Base-by-base conservation (phyloP, 805 yeast species). In the Sugiyamaella marilandica region DNA sequence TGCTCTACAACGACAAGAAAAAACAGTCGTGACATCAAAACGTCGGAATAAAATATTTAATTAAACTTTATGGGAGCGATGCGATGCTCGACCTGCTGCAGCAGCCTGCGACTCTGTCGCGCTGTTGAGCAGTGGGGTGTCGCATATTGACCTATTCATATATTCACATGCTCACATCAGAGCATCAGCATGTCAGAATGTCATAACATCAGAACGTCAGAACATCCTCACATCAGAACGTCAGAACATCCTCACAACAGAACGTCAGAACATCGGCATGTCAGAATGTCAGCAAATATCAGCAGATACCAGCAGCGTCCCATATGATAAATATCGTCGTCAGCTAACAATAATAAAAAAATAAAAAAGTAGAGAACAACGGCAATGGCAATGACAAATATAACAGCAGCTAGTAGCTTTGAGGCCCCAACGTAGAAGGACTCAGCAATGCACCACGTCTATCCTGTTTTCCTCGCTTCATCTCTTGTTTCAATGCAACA, bases 391-490 rank as follows among this genome's bases (percentile, higher is more conserved):
- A 11, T 26, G 18, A 29, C 18, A 44, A 29, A 13, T 11, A 26
- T n/a, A 44, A 29, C 18, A 29, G 33, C 45, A 41, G 32, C 9
- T 52, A 57, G 19, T 45, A 51, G 26, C 55, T 50, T 32, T 57
- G 60, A 2, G 55, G 58, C 9, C 58, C 55, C 5, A 50, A 49
- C 7, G 19, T 21, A 16, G 53, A 33, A 13, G 50, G 56, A 21
- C 50, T 47, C 48, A 57, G 10, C 34, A 57, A 29, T 13, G 54
- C 58, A 32, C 54, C 53, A 60, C 86, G 80, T 59, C 98, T 75
- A 67, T 91, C 97, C 56, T 86, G 85, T 63, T 87, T 84, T n/a
- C 96, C 96, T 70, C 84, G 85, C 60, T 85, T 85, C 97, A 92
- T 89, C 48, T 89, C 94, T 67, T 87, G 96, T 66, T 92, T 91